Percentiles rank a stretch among this genome's conserved stretches.
Evolutionary conservation across 2,329 filamentous ascomycete genomes (phyloP).

Genomic region (Microsporum ferrugineum): DNA sequence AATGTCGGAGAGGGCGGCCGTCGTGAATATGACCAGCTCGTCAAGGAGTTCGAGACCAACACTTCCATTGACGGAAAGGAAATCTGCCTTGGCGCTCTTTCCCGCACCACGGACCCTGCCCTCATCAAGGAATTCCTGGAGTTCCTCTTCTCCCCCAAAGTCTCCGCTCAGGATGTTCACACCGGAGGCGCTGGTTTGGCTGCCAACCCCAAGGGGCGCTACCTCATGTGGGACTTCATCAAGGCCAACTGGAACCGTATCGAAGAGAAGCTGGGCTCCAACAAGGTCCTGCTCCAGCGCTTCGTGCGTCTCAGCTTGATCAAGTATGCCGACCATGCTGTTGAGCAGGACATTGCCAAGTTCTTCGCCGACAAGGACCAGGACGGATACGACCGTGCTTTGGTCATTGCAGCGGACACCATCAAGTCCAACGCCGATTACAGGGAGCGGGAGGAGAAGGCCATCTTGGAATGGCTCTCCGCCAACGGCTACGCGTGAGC

Average conservation of each 20-base stretch:
- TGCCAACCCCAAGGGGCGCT: conserved; percentile 60
- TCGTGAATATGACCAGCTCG: conserved; percentile 60
- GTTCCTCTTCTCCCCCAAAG: conserved; percentile 71
- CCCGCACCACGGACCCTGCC: conserved; percentile 56
- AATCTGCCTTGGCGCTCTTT: conserved; percentile 65
- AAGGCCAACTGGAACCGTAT: conserved; percentile 71
- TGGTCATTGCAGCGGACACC: conserved; percentile 76
- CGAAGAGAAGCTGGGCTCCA: conserved; percentile 58
- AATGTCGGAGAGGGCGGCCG: conserved; percentile 61
- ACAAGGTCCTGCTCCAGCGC: conserved; percentile 79
- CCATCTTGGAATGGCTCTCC: conserved; percentile 68
- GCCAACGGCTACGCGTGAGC: conserved; percentile 43
- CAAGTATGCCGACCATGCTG: conserved; percentile 61
- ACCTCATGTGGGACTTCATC: conserved; percentile 72
- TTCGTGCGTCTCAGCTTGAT: conserved; percentile 69
- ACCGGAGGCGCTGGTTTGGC: conserved; percentile 63
- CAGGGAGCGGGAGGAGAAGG: conserved; percentile 59
- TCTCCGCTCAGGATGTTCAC: conserved; percentile 79
- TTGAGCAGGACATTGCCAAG: conserved; percentile 61
- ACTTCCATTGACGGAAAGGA: conserved; percentile 86
- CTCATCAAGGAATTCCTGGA: conserved; percentile 58
- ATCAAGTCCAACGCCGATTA: conserved; percentile 76
- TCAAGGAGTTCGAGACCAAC: conserved; percentile 73
- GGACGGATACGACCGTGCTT: conserved; percentile 69
- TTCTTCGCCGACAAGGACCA: conserved; percentile 88